Evolutionary conservation across 495 filamentous ascomycete genomes (phyloP).

Genomic region (Collariella sp.): DNA sequence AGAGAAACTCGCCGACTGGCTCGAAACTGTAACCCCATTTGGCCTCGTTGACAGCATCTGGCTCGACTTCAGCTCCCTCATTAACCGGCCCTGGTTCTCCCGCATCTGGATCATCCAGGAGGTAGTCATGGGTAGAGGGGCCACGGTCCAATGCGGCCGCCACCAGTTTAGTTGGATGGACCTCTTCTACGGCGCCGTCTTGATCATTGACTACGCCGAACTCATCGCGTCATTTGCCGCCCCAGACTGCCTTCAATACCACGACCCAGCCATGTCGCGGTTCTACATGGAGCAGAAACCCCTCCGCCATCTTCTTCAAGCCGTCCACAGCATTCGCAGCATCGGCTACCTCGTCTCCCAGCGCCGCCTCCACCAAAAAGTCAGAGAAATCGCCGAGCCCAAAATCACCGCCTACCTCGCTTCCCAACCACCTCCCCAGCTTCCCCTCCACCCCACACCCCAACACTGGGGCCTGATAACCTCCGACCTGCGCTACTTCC

Average conservation of each 20-base stretch:
- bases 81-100: not conserved
- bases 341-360: not conserved
- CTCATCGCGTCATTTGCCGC: not conserved
- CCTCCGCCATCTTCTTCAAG: not conserved
- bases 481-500: too few relatives aligned
- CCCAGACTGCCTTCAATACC: not conserved
- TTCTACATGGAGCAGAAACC: not conserved
- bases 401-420: too few relatives aligned
- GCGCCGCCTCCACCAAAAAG: too few relatives aligned
- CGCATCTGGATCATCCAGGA: constrained; percentile 3
- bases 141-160: not conserved
- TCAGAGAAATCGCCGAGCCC: too few relatives aligned
- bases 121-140: not conserved
- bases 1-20: not conserved
- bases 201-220: not conserved
- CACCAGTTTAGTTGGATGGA: not conserved
- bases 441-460: too few relatives aligned
- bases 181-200: not conserved
- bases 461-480: too few relatives aligned
- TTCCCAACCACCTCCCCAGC: too few relatives aligned
- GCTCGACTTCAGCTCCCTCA: not conserved
- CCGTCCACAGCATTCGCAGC: not conserved
- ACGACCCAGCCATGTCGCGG: not conserved
- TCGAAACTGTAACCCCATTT: not conserved
- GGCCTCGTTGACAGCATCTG: not conserved